Evolutionary conservation across 306 rosid genomes (phyloP).

Genomic region (Geum urbanum): DNA sequence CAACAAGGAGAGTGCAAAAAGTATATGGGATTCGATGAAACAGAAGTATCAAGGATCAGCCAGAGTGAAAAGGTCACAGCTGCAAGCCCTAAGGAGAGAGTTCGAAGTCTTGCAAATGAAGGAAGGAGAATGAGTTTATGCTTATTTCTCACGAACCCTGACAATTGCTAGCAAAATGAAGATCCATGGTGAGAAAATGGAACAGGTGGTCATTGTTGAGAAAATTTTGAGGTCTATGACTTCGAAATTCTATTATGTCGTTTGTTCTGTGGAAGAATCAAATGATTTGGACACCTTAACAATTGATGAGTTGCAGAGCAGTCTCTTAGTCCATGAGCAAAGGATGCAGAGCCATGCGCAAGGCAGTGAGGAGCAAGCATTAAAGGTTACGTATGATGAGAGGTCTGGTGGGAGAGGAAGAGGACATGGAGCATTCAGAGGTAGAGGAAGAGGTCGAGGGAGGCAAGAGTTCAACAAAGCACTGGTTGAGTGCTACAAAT

Average conservation of each 20-base stretch:
- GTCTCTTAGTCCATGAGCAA: neutral
- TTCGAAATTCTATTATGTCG: neutral
- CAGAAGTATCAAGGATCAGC: too few species aligned
- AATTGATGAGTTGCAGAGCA: conserved; percentile 2
- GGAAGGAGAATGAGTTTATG: too few species aligned
- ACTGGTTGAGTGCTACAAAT: too few species aligned
- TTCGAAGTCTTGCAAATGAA: too few species aligned
- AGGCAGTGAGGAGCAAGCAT: neutral
- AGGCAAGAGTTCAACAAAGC: neutral
- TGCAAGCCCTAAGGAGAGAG: too few species aligned
- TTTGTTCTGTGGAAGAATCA: neutral
- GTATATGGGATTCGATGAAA: too few species aligned
- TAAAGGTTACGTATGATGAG: neutral
- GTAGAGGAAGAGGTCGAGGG: neutral
- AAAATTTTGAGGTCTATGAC: conserved; percentile 2
- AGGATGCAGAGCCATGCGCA: neutral
- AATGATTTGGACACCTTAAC: neutral
- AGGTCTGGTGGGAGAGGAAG: neutral
- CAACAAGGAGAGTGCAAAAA: too few species aligned
- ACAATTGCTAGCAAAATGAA: neutral
- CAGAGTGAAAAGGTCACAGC: too few species aligned
- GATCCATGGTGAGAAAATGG: neutral
- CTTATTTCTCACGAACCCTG: neutral
- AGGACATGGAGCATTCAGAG: too few species aligned
- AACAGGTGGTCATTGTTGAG: too few species aligned